These are phyloP conservation scores for Colletotrichum sp. DNA, from an alignment of 2,329 filamentous ascomycete genomes.

Conservation along the genomic window DNA sequence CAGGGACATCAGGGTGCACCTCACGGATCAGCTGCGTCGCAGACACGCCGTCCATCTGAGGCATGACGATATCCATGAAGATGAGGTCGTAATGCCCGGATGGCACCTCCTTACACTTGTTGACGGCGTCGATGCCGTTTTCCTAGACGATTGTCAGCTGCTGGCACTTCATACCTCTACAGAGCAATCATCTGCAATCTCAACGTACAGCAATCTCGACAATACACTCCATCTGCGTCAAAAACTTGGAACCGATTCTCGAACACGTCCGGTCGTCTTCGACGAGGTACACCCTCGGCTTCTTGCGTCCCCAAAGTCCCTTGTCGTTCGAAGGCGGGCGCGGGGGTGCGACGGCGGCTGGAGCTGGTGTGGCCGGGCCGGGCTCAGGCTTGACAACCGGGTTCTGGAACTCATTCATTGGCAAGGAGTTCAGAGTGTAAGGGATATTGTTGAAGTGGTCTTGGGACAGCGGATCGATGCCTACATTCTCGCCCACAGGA, in stretches of 20 bases:
- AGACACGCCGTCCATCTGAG: constrained; percentile 91
- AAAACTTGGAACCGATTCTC: constrained; percentile 71
- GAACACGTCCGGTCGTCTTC: constrained; percentile 78
- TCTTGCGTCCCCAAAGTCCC: constrained; percentile 62
- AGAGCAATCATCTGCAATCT: neutral
- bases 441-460: constrained; percentile 96
- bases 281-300: constrained; percentile 86
- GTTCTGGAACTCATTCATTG: constrained; percentile 50
- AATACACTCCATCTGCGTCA: constrained; percentile 68
- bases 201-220: constrained; percentile 70
- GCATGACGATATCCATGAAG: constrained; percentile 97
- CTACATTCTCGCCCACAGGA: constrained; percentile 86
- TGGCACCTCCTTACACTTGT: constrained; percentile 69
- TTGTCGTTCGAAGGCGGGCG: constrained; percentile 38
- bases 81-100: constrained; percentile 67
- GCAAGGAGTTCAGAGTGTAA: constrained; percentile 70
- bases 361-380: constrained; percentile 17
- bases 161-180: neutral
- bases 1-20: constrained; percentile 80
- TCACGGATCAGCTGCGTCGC: constrained; percentile 93
- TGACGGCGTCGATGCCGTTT: constrained; percentile 91
- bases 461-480: constrained; percentile 92
- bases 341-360: constrained; percentile 24
- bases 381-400: constrained; percentile 20
- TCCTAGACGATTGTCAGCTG: constrained; percentile 24